Conservation (phyloP, 805 yeast species). For the Starmerella asiatica region DNA sequence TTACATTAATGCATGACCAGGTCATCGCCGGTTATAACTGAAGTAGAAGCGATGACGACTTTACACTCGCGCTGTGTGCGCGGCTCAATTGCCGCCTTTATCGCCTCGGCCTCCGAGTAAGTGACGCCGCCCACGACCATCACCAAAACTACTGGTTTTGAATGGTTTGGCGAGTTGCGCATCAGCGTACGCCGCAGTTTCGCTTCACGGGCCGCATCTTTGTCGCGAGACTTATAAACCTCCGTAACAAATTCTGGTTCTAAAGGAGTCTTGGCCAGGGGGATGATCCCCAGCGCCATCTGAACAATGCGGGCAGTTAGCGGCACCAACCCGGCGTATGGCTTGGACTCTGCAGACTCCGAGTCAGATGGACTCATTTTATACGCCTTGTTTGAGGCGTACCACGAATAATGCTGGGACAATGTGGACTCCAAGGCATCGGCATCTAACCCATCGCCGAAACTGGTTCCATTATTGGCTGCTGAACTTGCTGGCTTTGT, state of each 20-base stretch:
- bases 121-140: conserved; percentile 80
- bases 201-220: conserved; percentile 22
- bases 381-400: conserved; percentile 11
- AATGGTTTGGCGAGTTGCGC: conserved; percentile 24
- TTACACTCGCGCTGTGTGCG: conserved; percentile 26
- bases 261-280: conserved; percentile 8
- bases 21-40: conserved; percentile 34
- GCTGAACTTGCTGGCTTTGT: too few relatives aligned
- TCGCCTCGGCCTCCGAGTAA: conserved; percentile 64
- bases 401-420: conserved; percentile 15
- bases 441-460: neutral
- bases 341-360: conserved; percentile 21
- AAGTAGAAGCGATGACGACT: conserved; percentile 37
- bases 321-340: conserved; percentile 72
- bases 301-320: conserved; percentile 56
- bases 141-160: conserved; percentile 29
- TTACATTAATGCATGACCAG: conserved; percentile 17
- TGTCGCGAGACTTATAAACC: conserved; percentile 2
- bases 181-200: conserved; percentile 26
- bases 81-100: conserved; percentile 40
- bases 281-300: conserved; percentile 12
- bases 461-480: neutral
- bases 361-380: conserved; percentile 20
- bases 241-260: conserved; percentile 13
- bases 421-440: neutral